Conservation (phyloP, 495 filamentous ascomycete genomes). For the Penicillium crystallinum region DNA sequence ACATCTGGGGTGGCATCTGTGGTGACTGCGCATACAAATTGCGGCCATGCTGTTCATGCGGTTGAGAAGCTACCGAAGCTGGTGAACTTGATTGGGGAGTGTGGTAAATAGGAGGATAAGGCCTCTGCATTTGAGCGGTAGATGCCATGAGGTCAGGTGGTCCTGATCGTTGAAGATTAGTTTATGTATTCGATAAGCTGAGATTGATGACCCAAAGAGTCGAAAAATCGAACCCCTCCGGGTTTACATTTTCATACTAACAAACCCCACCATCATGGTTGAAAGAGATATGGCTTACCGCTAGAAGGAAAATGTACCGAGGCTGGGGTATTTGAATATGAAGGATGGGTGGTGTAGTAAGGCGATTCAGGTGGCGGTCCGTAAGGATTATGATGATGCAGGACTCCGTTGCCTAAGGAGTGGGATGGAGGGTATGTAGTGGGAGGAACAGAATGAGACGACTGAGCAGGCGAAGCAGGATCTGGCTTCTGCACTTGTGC, state of each 20-base stretch:
- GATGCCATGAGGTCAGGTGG: conserved; percentile 91
- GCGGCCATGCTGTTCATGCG: conserved; percentile 79
- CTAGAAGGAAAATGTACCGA: conserved; percentile 70
- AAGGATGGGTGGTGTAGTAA: conserved; percentile 67
- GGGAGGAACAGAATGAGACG: conserved; percentile 42
- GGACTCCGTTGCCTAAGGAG: conserved; percentile 34
- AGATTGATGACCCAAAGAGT: neutral
- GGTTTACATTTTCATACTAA: neutral
- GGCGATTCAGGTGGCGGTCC: conserved; percentile 55
- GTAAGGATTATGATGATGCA: conserved; percentile 48
- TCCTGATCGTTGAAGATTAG: conserved; percentile 44
- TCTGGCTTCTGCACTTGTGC: conserved; percentile 59
- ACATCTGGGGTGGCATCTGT: conserved; percentile 70
- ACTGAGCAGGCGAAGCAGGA: conserved; percentile 44
- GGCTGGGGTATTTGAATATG: conserved; percentile 66
- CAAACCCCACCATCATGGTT: too few relatives aligned
- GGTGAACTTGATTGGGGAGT: conserved; percentile 95
- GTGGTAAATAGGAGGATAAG: conserved; percentile 91
- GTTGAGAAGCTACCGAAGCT: conserved; percentile 88
- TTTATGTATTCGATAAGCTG: neutral
- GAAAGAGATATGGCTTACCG: conserved; percentile 53
- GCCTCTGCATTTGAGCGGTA: conserved; percentile 71
- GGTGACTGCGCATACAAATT: conserved; percentile 77
- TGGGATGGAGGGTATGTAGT: conserved; percentile 56
- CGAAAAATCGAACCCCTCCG: neutral